Evolutionary conservation across 1,139 yeast genomes (phyloP).

Genomic region (Blastobotrys buckinghamii): DNA sequence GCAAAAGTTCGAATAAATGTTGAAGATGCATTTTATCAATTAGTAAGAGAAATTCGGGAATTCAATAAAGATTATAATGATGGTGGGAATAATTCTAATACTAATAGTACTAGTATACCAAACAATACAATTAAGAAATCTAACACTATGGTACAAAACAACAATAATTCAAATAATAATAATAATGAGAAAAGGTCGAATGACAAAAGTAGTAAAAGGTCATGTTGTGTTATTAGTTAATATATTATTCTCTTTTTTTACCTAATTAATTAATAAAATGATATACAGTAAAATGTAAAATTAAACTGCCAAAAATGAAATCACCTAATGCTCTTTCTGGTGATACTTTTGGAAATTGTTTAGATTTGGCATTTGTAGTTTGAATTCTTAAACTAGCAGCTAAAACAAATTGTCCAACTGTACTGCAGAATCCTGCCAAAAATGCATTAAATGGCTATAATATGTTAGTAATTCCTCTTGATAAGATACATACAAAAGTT

Average conservation of each 20-base stretch:
- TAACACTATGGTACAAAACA: neutral
- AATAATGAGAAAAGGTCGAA: neutral
- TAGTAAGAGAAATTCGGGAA: conserved; percentile 59
- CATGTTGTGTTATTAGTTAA: conserved; percentile 2
- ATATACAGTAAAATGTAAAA: conserved; percentile 80
- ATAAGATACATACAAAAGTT: conserved; percentile 45
- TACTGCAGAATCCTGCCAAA: conserved; percentile 82
- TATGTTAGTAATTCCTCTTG: conserved; percentile 4
- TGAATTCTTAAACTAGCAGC: conserved; percentile 66
- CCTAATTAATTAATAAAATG: conserved; percentile 76
- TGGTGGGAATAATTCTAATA: neutral
- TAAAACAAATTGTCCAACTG: conserved; percentile 94
- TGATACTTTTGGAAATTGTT: conserved; percentile 47
- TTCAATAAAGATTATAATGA: conserved; percentile 25
- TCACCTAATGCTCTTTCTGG: conserved; percentile 89
- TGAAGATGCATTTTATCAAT: conserved; percentile 80
- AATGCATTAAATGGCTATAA: conserved; percentile 89
- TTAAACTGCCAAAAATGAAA: conserved; percentile 77
- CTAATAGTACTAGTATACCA: neutral
- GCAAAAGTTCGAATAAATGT: conserved; percentile 93
- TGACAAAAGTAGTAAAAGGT: neutral
- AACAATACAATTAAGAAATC: neutral
- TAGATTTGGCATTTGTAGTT: conserved; percentile 38
- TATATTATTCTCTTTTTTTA: neutral
- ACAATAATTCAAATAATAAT: neutral